Conservation (phyloP, 2,329 filamentous ascomycete genomes). For the Arthrobotrys entomopaga region DNA sequence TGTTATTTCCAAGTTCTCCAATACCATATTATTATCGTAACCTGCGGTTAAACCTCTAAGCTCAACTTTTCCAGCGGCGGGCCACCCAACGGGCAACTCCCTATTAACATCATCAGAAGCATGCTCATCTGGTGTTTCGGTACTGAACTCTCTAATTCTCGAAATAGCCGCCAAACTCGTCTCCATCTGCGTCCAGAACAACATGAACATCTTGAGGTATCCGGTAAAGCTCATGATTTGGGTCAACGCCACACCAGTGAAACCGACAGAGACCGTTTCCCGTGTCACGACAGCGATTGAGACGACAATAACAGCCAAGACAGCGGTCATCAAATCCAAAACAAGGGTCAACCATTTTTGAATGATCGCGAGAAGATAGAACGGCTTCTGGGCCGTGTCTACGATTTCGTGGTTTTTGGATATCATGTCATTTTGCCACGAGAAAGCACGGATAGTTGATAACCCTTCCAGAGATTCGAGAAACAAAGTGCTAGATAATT, state of each 20-base stretch:
- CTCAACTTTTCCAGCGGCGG: slow-evolving; percentile 60
- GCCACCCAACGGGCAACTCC: slow-evolving; percentile 60
- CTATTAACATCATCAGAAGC: slow-evolving; percentile 35
- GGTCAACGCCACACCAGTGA: slow-evolving; percentile 62
- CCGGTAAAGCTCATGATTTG: slow-evolving; percentile 60
- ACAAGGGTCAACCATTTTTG: slow-evolving; percentile 70
- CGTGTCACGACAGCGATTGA: slow-evolving; percentile 65
- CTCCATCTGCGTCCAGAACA: slow-evolving; percentile 62
- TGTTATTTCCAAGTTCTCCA: slow-evolving; percentile 59
- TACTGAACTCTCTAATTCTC: slow-evolving; percentile 61
- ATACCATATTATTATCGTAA: slow-evolving; percentile 58
- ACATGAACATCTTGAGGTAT: slow-evolving; percentile 60
- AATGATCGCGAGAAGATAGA: slow-evolving; percentile 69
- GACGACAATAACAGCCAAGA: slow-evolving; percentile 66
- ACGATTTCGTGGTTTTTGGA: slow-evolving; percentile 65
- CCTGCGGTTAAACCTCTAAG: slow-evolving; percentile 60
- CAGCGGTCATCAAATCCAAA: slow-evolving; percentile 66
- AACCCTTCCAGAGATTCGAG: slow-evolving; percentile 69
- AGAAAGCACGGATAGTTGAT: slow-evolving; percentile 69
- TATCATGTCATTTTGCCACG: slow-evolving; percentile 66
- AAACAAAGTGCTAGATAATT: slow-evolving; percentile 64
- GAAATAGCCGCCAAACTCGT: slow-evolving; percentile 62
- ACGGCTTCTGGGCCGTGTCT: slow-evolving; percentile 68
- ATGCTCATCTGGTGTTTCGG: slow-evolving; percentile 60
- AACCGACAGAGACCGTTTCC: slow-evolving; percentile 59